These are phyloP conservation scores for Ceratobasidium papillatum DNA, from an alignment of 1,284 basidiomycete species.

Conservation along the genomic window DNA sequence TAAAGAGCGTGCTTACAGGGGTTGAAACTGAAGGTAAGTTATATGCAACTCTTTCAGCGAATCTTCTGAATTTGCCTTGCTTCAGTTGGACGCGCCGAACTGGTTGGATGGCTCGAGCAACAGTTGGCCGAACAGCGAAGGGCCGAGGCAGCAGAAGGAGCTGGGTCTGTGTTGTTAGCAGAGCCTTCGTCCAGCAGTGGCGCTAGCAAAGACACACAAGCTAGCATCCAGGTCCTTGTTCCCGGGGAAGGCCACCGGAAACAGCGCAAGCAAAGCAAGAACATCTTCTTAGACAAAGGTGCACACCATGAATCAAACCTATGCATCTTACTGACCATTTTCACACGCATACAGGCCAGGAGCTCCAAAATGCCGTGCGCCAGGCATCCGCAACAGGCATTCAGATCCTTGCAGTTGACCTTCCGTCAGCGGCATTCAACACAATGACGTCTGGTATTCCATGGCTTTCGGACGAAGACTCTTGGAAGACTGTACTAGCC, in stretches of 20 bases:
- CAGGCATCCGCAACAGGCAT: conserved; percentile 57
- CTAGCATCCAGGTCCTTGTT: conserved; percentile 68
- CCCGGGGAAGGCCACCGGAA: conserved; percentile 66
- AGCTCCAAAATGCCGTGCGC: conserved; percentile 65
- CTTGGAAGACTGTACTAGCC: conserved; percentile 67
- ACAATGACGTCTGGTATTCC: conserved; percentile 60
- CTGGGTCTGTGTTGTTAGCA: not conserved
- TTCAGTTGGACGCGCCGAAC: conserved; percentile 66
- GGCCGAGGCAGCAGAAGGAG: conserved; percentile 73
- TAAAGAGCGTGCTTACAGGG: conserved; percentile 79
- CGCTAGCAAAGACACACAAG: conserved; percentile 50
- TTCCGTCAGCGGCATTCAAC: conserved; percentile 68
- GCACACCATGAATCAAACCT: conserved; percentile 37
- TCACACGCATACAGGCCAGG: conserved; percentile 69
- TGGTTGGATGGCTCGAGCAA: conserved; percentile 75
- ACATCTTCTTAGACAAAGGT: conserved; percentile 75
- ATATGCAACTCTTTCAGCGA: conserved; percentile 17
- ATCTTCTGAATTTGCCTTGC: conserved; percentile 50
- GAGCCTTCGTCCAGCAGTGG: not conserved
- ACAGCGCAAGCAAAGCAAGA: conserved; percentile 73
- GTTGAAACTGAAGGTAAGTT: conserved; percentile 71
- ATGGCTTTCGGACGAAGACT: conserved; percentile 79
- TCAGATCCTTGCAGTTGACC: conserved; percentile 76
- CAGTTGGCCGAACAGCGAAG: conserved; percentile 62
- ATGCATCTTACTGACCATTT: not conserved